Evolutionary conservation across 2,329 filamentous ascomycete species (phyloP).

Genomic region (Didymella exigua): DNA sequence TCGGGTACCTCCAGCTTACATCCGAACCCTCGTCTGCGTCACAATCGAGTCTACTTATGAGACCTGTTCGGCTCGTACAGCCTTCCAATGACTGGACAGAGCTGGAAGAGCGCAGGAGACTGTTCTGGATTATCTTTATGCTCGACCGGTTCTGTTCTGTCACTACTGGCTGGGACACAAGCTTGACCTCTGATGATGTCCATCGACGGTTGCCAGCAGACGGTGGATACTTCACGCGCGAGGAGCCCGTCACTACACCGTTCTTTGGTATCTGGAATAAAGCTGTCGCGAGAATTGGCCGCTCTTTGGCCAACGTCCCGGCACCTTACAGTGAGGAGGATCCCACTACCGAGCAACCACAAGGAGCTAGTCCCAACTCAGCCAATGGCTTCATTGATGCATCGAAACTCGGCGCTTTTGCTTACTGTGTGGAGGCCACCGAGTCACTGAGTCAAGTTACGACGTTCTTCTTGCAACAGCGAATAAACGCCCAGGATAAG

Average conservation of each 20-base stretch:
- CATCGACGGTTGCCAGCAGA: conserved; percentile 42
- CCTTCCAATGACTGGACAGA: conserved; percentile 40
- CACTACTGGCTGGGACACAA: conserved; percentile 43
- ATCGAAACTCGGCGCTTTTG: conserved; percentile 44
- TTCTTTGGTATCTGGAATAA: conserved; percentile 47
- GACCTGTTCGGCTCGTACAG: conserved; percentile 32
- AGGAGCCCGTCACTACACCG: conserved; percentile 41
- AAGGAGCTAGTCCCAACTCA: conserved; percentile 39
- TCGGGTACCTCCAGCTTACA: conserved; percentile 42
- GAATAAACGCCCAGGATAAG: conserved; percentile 44
- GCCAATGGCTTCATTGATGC: conserved; percentile 42
- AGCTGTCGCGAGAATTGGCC: conserved; percentile 39
- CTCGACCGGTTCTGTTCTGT: conserved; percentile 44
- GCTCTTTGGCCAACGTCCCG: conserved; percentile 40
- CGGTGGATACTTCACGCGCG: conserved; percentile 43
- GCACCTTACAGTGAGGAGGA: conserved; percentile 45
- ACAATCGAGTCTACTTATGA: conserved; percentile 38
- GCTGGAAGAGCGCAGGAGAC: conserved; percentile 38
- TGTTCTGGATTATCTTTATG: conserved; percentile 44
- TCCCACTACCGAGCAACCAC: conserved; percentile 27
- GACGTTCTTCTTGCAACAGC: conserved; percentile 43
- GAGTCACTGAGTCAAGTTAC: conserved; percentile 44
- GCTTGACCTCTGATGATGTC: conserved; percentile 43
- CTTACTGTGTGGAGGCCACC: conserved; percentile 43
- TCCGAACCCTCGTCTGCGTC: conserved; percentile 33